phyloP scores from a whole-genome alignment of 2,329 filamentous ascomycete species.

The Neophaeococcomyces mojaviensis region DNA sequence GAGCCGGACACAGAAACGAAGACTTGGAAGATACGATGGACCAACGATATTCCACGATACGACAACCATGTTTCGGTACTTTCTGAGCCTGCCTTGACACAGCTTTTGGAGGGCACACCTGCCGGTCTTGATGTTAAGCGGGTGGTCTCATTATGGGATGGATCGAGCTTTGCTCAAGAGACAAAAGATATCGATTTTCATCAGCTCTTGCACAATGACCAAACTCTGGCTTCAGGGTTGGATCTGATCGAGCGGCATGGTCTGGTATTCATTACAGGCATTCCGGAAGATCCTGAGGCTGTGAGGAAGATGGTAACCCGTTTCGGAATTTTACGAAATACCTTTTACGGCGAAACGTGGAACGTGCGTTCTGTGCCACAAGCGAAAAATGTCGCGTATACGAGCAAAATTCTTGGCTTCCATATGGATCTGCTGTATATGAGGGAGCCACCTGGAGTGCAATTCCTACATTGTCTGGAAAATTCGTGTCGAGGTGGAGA shows the following conservation, averaged over 20 bases:
- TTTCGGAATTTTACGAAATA: conserved; percentile 67
- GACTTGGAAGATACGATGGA: conserved; percentile 55
- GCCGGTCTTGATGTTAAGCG: conserved; percentile 12
- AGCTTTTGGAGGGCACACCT: conserved; percentile 17
- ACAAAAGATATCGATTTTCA: conserved; percentile 58
- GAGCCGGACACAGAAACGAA: conserved; percentile 34
- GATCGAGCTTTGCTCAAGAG: conserved; percentile 36
- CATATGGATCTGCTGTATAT: conserved; percentile 95
- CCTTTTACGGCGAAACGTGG: conserved; percentile 88
- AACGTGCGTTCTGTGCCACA: conserved; percentile 75
- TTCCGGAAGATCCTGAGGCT: conserved; percentile 60
- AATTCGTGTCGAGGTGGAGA: conserved; percentile 74
- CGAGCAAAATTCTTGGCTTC: conserved; percentile 69
- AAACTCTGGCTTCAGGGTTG: conserved; percentile 55
- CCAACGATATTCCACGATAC: conserved; percentile 46
- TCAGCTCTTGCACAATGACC: conserved; percentile 59
- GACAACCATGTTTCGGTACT: conserved; percentile 11
- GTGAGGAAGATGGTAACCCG: conserved; percentile 62
- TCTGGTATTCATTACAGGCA: conserved; percentile 66
- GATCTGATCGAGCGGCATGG: conserved; percentile 58
- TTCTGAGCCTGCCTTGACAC: conserved; percentile 25
- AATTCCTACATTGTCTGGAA: conserved; percentile 81
- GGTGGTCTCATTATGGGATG: conserved; percentile 29
- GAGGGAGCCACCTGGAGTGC: conserved; percentile 67
- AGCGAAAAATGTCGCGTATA: conserved; percentile 90